Evolutionary conservation across 805 yeast genomes (phyloP).

Genomic region (Wickerhamomyces ciferrii): DNA sequence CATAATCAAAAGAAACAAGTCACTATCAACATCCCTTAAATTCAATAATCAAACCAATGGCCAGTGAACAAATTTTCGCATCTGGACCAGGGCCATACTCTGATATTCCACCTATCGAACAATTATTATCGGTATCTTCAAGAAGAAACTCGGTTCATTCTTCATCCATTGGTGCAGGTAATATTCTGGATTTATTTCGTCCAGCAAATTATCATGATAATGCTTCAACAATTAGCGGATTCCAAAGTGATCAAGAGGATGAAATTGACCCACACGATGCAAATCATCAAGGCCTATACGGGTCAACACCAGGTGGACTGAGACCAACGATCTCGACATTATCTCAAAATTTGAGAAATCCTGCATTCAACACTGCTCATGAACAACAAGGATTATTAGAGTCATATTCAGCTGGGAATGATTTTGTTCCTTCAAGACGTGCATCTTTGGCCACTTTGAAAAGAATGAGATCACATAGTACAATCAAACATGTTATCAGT

Average conservation of each 20-base stretch:
- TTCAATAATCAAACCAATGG: conserved; percentile 1
- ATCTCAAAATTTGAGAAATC: not conserved
- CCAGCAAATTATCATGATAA: conserved; percentile 7
- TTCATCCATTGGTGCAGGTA: conserved; percentile 12
- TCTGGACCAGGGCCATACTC: conserved; percentile 20
- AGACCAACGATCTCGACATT: conserved; percentile 1
- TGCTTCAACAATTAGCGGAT: not conserved
- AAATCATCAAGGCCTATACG: not conserved
- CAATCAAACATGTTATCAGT: conserved; percentile 19
- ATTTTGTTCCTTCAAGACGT: conserved; percentile 4
- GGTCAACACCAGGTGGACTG: not conserved
- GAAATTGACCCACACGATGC: not conserved
- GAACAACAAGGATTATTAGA: conserved; percentile 8
- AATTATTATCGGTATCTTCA: conserved; percentile 11
- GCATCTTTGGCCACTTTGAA: conserved; percentile 20
- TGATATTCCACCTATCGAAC: conserved; percentile 19
- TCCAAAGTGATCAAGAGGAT: conserved; percentile 4
- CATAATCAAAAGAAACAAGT: not conserved
- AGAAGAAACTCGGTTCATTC: conserved; percentile 17
- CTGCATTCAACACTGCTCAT: conserved; percentile 2
- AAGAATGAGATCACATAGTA: conserved; percentile 19
- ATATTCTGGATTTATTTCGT: conserved; percentile 20
- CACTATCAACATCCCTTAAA: not conserved
- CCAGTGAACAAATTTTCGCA: conserved; percentile 10
- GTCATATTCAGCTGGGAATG: conserved; percentile 4